These are phyloP conservation scores for Salix viminalis DNA, from an alignment of 345 rosid genomes.

Conservation along the genomic window DNA sequence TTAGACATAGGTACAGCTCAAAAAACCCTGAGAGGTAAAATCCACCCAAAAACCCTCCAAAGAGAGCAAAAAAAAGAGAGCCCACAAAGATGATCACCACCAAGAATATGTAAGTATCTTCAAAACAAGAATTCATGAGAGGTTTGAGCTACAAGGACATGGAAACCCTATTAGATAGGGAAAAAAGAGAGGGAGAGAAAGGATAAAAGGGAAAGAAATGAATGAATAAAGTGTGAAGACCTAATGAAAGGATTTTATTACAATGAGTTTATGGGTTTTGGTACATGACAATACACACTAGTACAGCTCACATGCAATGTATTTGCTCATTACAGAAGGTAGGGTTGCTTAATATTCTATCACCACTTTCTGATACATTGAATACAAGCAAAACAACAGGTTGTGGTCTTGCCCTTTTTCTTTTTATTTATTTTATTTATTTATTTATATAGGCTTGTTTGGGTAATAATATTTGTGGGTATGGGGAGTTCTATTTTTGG, in stretches of 20 bases:
- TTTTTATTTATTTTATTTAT: background rate
- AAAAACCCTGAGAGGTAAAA: constrained; percentile 44
- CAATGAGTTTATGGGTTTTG: background rate
- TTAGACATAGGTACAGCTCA: constrained; percentile 67
- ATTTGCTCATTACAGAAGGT: constrained; percentile 31
- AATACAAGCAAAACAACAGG: constrained; percentile 29
- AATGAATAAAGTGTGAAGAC: background rate
- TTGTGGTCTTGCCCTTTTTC: background rate
- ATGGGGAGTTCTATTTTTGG: no score
- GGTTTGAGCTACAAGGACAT: constrained; percentile 20
- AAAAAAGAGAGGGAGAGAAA: constrained; percentile 36
- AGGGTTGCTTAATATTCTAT: constrained; percentile 35
- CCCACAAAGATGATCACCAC: constrained; percentile 20
- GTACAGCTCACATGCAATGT: constrained; percentile 55
- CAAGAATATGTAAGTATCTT: constrained; percentile 8
- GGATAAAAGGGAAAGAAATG: constrained; percentile 4
- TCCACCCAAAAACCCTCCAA: constrained; percentile 58
- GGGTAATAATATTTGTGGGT: background rate
- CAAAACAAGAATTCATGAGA: constrained; percentile 50
- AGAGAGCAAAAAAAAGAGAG: constrained; percentile 72
- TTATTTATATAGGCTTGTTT: background rate
- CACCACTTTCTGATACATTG: background rate
- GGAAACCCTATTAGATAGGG: constrained; percentile 87
- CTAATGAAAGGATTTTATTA: constrained; percentile 9
- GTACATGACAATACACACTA: constrained; percentile 34